Conservation (phyloP, 202 grass and related monocot genomes). For the Saccharum hybrid region DNA sequence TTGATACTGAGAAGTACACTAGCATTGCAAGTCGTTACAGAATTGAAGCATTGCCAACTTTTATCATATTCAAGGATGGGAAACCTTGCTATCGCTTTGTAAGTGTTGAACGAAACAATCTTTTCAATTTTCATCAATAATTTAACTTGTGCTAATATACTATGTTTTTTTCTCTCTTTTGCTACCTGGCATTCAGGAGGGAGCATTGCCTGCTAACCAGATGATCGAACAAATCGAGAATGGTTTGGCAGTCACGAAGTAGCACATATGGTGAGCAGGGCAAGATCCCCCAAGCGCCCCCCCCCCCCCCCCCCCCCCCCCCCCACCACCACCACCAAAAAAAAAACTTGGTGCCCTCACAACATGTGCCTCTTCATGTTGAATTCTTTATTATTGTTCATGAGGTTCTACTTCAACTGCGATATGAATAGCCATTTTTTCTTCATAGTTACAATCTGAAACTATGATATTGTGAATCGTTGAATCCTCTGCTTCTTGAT, state of each 20-base stretch:
- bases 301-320: no score
- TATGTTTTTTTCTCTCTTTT: background rate
- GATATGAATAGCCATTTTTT: background rate
- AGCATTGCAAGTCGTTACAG: conserved; percentile 75
- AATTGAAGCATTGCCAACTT: conserved; percentile 93
- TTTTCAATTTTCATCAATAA: conserved; percentile 27
- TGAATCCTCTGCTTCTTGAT: conserved; percentile 3
- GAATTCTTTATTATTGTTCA: conserved; percentile 22
- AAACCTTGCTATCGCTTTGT: conserved; percentile 92
- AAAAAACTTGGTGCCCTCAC: conserved; percentile 13
- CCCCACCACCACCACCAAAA: background rate
- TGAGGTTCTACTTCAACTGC: background rate
- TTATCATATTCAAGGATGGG: conserved; percentile 91
- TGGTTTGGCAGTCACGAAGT: conserved; percentile 55
- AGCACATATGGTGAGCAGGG: conserved; percentile 25
- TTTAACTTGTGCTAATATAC: background rate
- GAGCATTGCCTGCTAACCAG: conserved; percentile 79
- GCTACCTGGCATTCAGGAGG: conserved; percentile 61
- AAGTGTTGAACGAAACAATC: conserved; percentile 43
- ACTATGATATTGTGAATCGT: conserved; percentile 3
- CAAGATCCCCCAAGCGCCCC: background rate
- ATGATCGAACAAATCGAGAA: conserved; percentile 83
- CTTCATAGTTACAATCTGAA: conserved; percentile 5
- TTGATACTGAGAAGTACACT: conserved; percentile 95
- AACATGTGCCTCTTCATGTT: conserved; percentile 22